Evolutionary conservation across 108 stramenopile genomes (phyloP), one percentile per base, ranked within the genome.

Genomic region (Pseudonitzschia multiseries): DNA sequence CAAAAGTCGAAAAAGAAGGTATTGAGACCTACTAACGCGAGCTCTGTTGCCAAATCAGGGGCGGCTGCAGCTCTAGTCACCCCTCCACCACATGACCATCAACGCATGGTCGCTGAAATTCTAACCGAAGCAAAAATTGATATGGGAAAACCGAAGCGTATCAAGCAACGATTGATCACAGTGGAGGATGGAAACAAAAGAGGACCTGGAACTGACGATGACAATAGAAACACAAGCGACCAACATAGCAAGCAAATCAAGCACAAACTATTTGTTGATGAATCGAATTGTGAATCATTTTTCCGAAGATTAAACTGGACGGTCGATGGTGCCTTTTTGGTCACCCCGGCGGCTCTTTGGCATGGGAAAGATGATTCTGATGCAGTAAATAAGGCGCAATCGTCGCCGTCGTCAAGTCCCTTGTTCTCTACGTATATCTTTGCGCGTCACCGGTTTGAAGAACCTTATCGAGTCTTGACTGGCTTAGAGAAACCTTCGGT

Each of bases 271-370:
- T 98, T 95, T 79, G 96, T 83, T 14, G 96, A 96, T 75, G 97
- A 96, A 72, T 77, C 94, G 0, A 92, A 90, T 6, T 76, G 89
- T 48, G 86, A 93, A 65, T 91, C 89, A 42, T 98, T 97, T 75
- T 97, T 98, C 75, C 86, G 98, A 51, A 81, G 98, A 41, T 83
- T 97, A 57, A 61, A 80, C 26, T 97, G 92, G 83, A 93, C 97
- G 27, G 75, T 92, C 2, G 98, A 98, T 73, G 98, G 98, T 1
- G 84, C 90, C 2, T 95, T 89, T 67, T 80, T 98, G 54, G 72
- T 97, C 57, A 86, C 93, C 24, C 96, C 98, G 27, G 88, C 96
- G 18, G 96, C 88, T n/a, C 78, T 95, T 44, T 92, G 88, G 86
- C 89, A 92, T 62, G 66, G 57, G 51, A 60, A 64, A 41, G 24